These are phyloP conservation scores for Eleusine indica DNA, from an alignment of 176 grass and related monocot species.

Conservation along the genomic window DNA sequence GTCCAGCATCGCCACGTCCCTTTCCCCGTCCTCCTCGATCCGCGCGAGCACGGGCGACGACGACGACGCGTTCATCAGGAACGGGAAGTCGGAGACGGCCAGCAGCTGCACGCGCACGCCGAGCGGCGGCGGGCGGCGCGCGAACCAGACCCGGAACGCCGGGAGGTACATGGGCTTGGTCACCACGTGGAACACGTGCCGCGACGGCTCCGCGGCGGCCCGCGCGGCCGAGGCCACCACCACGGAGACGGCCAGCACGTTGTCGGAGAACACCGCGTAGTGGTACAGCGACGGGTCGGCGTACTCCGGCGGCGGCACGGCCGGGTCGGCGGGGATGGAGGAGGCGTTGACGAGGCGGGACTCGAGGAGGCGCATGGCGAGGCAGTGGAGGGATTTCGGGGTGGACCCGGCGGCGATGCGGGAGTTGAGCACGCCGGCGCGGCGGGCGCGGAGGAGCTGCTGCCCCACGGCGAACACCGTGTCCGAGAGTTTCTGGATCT, in stretches of 20 bases:
- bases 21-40: conserved; percentile 63
- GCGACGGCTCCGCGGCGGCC: conserved; percentile 61
- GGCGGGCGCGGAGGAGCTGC: conserved; percentile 74
- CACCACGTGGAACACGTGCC: conserved; percentile 78
- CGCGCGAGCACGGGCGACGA: conserved; percentile 67
- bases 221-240: conserved; percentile 77
- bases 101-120: conserved; percentile 58
- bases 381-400: conserved; percentile 94
- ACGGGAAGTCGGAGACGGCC: conserved; percentile 56
- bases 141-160: conserved; percentile 89
- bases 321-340: conserved; percentile 28
- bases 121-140: conserved; percentile 56
- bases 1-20: conserved; percentile 65
- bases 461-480: conserved; percentile 82
- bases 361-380: conserved; percentile 85
- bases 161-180: conserved; percentile 81
- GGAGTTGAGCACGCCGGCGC: conserved; percentile 62
- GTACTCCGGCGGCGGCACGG: conserved; percentile 27
- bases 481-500: conserved; percentile 89
- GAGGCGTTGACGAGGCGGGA: conserved; percentile 69
- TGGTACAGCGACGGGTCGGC: conserved; percentile 67
- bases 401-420: conserved; percentile 84
- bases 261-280: conserved; percentile 84
- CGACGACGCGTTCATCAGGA: conserved; percentile 72
- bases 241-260: conserved; percentile 76